Base-by-base conservation (phyloP, 1,284 basidiomycete species). In the Cutaneotrichosporon sp. region DNA sequence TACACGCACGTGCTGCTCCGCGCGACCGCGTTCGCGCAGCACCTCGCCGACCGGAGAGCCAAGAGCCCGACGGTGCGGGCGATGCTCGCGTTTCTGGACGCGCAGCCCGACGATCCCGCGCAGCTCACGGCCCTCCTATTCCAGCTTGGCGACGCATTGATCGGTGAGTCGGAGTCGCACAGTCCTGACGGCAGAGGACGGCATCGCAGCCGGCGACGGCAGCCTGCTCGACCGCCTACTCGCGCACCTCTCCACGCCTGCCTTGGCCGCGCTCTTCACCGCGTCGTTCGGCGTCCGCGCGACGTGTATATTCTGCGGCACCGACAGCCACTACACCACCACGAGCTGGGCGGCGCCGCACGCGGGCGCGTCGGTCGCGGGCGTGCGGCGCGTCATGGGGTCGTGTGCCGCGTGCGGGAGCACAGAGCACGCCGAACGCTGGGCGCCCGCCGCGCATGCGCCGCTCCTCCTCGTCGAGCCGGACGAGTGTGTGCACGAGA, bases 1-100 rank as follows among this genome's bases (percentile, higher is more conserved):
- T 50, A 50, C 18, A 29, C 25, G 16, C 47, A 50, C 25, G 47
- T 50, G 25, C 27, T 50, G 25, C 27, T 50, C 27, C 47, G 47
- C 13, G 47, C 47, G 6, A 27, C 14, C 13, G 47, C 27, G 8
- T 50, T 50, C 16, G 25, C 47, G 25, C 25, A 31, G 47, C 47
- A 50, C 47, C 25, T 50, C 24, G 13, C 25, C 16, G 27, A 31
- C 47, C 47, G 47, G 11, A 31, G 18, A 1, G 8, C n/a, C 14
- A 31, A 29, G 27, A 18, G 24, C 24, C 14, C 13, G 27, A 50
- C 47, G 16, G 47, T 31, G 27, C 0, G 7, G 13, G 47, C 47
- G 6, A 50, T 50, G 47, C 25, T 50, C 6, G 47, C 47, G 25
- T 50, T 50, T 18, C 27, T 31, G 47, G 13, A 50, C 25, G 25